Base-by-base conservation (phyloP, 2,329 filamentous ascomycete genomes). In the Seiridium cupressi region DNA sequence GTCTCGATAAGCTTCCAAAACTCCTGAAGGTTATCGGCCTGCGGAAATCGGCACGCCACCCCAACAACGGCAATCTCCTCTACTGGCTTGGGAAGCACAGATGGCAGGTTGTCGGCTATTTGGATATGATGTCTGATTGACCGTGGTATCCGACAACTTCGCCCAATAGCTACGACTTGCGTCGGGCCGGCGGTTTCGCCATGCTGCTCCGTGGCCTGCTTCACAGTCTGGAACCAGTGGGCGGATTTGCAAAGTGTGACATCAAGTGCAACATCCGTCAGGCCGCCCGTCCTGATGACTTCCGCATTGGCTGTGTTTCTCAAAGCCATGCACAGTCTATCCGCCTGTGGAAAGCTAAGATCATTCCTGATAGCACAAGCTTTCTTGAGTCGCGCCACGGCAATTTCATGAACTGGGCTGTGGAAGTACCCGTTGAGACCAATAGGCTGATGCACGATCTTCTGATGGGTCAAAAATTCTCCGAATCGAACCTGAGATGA, bases 21-120 rank as follows among this genome's bases (percentile, higher is more conserved):
- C 11, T 59, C 57, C 11, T 61, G 49, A 18, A 61, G 51, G 7
- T 51, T 38, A 36, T 57, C 55, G 4, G 57, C 57, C 1, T 57
- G 44, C 3, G 60, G 60, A 3, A 56, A 42, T 8, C 60, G 60
- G 32, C 60, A 59, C 0, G 44, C 44, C 9, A 46, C 46, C 1
- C 60, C 57, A 2, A 58, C 36, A 1, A 61, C 35, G 2, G 59
- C 55, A 11, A 61, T 48, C 4, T 42, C 35, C 9, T 55, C 42
- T 5, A 46, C 49, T 8, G 56, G 56, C 2, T 31, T 8, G n/a
- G 18, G 18, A 6, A 44, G 44, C 2, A n/a, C 8, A 26, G 13
- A 2, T 26, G 18, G 18, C 11, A 10, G 18, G 4, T 31, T 7
- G 46, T 5, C 13, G 8, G 5, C 26, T 32, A 31, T 18, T 10